These are phyloP conservation scores for Acacia concinna DNA, from an alignment of 331 rosid species.

Conservation along the genomic window DNA sequence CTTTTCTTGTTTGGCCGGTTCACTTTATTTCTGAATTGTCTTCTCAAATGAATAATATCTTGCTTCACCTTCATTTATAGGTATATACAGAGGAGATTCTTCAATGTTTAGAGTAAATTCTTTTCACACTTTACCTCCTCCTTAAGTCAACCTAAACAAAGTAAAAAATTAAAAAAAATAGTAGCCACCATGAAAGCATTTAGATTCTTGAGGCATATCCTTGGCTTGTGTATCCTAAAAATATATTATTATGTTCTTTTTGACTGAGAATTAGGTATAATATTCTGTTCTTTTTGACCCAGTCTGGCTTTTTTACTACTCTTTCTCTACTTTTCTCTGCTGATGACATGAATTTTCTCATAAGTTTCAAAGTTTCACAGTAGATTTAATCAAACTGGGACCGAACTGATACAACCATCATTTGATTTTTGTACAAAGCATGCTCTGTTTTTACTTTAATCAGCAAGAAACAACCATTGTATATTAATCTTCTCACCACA, in stretches of 20 bases:
- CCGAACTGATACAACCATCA: background rate
- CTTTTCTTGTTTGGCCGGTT: too few species aligned
- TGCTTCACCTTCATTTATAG: slow-evolving; percentile 10
- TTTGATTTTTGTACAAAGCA: background rate
- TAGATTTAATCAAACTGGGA: background rate
- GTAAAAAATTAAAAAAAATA: background rate
- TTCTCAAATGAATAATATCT: slow-evolving; percentile 13
- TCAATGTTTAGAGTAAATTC: slow-evolving; percentile 30
- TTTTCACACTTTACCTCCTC: slow-evolving; percentile 12
- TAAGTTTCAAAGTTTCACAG: background rate
- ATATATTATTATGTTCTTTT: slow-evolving; percentile 1
- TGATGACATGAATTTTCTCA: background rate
- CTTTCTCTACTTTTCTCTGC: background rate
- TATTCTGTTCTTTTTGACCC: background rate
- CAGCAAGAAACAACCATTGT: background rate
- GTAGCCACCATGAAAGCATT: background rate
- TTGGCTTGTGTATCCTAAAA: slow-evolving; percentile 40
- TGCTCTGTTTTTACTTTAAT: background rate
- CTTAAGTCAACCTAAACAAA: slow-evolving; percentile 14
- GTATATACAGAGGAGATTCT: slow-evolving; percentile 34
- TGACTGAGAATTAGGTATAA: background rate
- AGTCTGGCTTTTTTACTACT: background rate
- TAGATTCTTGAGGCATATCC: slow-evolving; percentile 33
- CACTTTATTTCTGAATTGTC: background rate
- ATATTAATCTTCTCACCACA: background rate